Evolutionary conservation across 2,329 filamentous ascomycete genomes (phyloP).

Genomic region (Cladosporium sp.): DNA sequence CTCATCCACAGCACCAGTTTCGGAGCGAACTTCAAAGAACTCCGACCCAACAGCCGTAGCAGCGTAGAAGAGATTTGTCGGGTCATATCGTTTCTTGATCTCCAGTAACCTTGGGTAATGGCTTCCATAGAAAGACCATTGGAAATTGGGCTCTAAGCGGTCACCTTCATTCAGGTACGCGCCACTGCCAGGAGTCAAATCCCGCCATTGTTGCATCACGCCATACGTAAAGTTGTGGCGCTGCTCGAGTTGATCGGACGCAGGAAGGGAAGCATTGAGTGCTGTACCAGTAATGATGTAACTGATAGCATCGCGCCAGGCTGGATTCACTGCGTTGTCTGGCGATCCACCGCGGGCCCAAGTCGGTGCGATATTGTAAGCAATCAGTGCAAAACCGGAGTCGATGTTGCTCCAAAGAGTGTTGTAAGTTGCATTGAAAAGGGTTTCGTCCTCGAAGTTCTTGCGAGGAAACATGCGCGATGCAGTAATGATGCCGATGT

Average conservation of each 20-base stretch:
- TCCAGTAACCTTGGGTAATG: constrained; percentile 27
- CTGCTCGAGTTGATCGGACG: neutral
- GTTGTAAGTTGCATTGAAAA: constrained; percentile 12
- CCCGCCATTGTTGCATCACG: constrained; percentile 20
- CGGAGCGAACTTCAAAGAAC: constrained; percentile 6
- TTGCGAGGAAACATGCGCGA: constrained; percentile 9
- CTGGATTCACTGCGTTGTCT: constrained; percentile 15
- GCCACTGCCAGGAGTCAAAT: constrained; percentile 38
- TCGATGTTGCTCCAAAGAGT: constrained; percentile 8
- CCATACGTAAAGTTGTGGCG: constrained; percentile 8
- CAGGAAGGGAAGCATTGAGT: neutral
- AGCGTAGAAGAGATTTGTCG: constrained; percentile 18
- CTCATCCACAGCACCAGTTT: neutral
- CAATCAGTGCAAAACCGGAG: constrained; percentile 7
- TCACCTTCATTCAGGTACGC: constrained; percentile 47
- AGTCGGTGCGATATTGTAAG: constrained; percentile 11
- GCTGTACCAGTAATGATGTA: constrained; percentile 9
- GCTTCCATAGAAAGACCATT: constrained; percentile 27
- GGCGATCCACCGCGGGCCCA: neutral
- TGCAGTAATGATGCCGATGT: constrained; percentile 3
- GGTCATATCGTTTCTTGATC: constrained; percentile 26
- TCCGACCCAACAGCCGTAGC: constrained; percentile 6
- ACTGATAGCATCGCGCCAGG: constrained; percentile 14
- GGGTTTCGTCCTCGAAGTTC: constrained; percentile 8
- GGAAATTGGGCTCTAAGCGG: constrained; percentile 27